These are phyloP conservation scores for Dryas alaskensis DNA, from an alignment of 306 rosid genomes.

Conservation along the genomic window DNA sequence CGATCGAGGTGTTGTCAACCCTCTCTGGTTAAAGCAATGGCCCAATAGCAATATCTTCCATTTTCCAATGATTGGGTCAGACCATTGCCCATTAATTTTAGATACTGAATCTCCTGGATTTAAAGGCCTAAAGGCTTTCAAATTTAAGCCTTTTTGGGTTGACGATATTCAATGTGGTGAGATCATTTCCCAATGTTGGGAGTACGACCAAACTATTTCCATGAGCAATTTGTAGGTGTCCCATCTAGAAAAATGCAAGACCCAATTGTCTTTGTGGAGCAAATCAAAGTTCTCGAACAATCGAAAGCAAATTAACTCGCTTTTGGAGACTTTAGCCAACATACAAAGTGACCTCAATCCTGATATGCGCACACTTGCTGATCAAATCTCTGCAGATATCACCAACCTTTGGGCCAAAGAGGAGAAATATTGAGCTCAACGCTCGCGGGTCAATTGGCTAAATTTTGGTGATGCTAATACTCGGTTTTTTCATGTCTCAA, in stretches of 20 bases:
- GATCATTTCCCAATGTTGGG: too few species aligned
- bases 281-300: too few species aligned
- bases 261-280: too few species aligned
- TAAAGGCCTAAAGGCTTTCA: background rate
- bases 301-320: too few species aligned
- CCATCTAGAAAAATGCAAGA: too few species aligned
- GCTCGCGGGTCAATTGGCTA: background rate
- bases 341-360: too few species aligned
- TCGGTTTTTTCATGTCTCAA: background rate
- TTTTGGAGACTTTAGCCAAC: too few species aligned
- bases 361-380: too few species aligned
- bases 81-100: background rate
- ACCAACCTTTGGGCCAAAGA: background rate
- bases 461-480: background rate
- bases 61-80: background rate
- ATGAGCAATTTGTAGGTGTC: too few species aligned
- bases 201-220: too few species aligned
- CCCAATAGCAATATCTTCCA: background rate
- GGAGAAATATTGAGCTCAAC: background rate
- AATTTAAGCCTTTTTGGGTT: background rate
- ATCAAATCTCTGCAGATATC: too few species aligned
- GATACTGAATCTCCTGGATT: background rate
- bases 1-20: background rate
- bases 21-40: background rate
- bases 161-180: background rate